phyloP scores from a whole-genome alignment of 768 basidiomycete species.

The Tulasnella sp. region DNA sequence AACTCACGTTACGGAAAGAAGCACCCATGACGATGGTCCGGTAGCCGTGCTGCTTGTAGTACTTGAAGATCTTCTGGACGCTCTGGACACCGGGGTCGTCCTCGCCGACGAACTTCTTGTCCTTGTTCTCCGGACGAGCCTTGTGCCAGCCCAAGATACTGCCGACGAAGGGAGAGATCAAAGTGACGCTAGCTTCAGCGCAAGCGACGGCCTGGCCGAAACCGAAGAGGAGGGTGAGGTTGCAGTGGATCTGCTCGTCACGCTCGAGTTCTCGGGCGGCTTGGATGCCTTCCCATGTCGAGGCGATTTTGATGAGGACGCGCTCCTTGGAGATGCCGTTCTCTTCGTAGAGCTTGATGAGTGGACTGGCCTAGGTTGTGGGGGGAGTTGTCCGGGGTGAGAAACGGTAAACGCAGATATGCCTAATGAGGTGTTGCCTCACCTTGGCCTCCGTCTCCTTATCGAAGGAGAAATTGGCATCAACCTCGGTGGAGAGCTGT shows the following conservation, averaged over 20 bases:
- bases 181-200: slow-evolving; percentile 95
- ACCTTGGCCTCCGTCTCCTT: slow-evolving; percentile 91
- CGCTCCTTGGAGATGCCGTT: slow-evolving; percentile 91
- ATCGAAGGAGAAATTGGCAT: slow-evolving; percentile 95
- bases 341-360: slow-evolving; percentile 91
- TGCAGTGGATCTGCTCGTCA: slow-evolving; percentile 94
- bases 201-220: slow-evolving; percentile 98
- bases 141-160: slow-evolving; percentile 99
- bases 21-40: slow-evolving; percentile 99
- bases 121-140: slow-evolving; percentile 51
- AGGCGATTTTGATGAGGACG: slow-evolving; percentile 97
- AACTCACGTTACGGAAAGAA: slow-evolving; percentile 92
- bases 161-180: slow-evolving; percentile 99
- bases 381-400: background rate
- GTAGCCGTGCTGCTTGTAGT: slow-evolving; percentile 98
- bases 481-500: slow-evolving; percentile 97
- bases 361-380: slow-evolving; percentile 50
- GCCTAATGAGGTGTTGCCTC: background rate
- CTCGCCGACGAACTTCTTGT: slow-evolving; percentile 83
- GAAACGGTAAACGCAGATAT: background rate
- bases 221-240: slow-evolving; percentile 97
- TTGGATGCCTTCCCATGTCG: slow-evolving; percentile 99
- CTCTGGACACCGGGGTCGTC: slow-evolving; percentile 94
- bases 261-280: slow-evolving; percentile 93
- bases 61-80: slow-evolving; percentile 97